These are phyloP conservation scores for Vachellia pachyceras DNA, from an alignment of 306 rosid genomes.

Conservation along the genomic window DNA sequence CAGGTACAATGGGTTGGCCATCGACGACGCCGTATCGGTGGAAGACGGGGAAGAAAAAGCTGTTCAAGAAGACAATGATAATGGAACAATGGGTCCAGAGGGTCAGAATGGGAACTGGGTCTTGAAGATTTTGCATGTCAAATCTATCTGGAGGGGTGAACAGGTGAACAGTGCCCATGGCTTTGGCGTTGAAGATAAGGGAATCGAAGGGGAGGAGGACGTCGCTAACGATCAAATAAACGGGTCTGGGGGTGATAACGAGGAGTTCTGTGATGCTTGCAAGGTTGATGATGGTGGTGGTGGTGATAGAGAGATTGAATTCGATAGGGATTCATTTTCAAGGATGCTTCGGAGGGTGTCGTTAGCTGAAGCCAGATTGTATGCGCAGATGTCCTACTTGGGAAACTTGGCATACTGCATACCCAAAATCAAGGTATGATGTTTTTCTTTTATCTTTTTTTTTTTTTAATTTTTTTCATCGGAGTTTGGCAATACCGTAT, in stretches of 20 bases:
- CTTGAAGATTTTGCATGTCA: constrained; percentile 71
- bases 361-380: constrained; percentile 73
- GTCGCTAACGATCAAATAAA: constrained; percentile 26
- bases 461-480: not conserved
- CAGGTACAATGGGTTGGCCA: constrained; percentile 56
- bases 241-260: not conserved
- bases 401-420: constrained; percentile 81
- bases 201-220: constrained; percentile 30
- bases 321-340: constrained; percentile 73
- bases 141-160: constrained; percentile 70
- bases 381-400: constrained; percentile 86
- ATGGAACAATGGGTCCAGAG: constrained; percentile 27
- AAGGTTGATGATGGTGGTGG: constrained; percentile 43
- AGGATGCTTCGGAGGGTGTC: constrained; percentile 84
- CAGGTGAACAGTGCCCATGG: constrained; percentile 20
- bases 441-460: constrained; percentile 5
- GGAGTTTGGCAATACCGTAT: not conserved
- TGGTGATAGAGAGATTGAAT: constrained; percentile 42
- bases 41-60: constrained; percentile 45
- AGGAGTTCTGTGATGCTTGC: constrained; percentile 60
- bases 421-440: constrained; percentile 69
- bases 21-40: constrained; percentile 70
- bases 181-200: constrained; percentile 9
- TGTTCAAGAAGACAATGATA: constrained; percentile 37
- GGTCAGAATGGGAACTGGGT: constrained; percentile 69